Base-by-base conservation (phyloP, 2,329 filamentous ascomycete species). In the Emergomyces orientalis region DNA sequence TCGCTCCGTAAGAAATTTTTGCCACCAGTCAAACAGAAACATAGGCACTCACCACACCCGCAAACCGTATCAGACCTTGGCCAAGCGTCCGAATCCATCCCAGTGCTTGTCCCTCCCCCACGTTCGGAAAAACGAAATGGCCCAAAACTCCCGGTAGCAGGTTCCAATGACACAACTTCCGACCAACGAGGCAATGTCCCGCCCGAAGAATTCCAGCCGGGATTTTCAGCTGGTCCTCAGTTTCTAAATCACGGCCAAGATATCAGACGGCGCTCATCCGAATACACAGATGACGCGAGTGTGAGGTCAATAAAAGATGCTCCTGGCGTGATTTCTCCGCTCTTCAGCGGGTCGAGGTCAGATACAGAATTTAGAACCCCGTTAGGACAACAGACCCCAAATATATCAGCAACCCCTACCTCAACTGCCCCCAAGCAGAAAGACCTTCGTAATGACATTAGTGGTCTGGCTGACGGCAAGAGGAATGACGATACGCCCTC, bases 21-120 rank as follows among this genome's bases (percentile, higher is more conserved):
- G 25, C 39, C 39, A 25, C 30, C 5, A 39, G 45, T 49, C 60
- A 57, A 59, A 64, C 27, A 59, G 61, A 51, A 34, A 54, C 27
- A 37, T 1, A 27, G 45, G 2, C 39, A 25, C 60, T 59, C 22
- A 59, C 60, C 25, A 25, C 14, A 43, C 43, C 34, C 63, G 61
- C 51, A 62, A 19, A 62, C 67, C 13, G 69, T 71, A 32, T 69
- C 62, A 17, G 68, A 71, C 64, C 59, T 63, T 30, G 69, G 69
- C 11, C 69, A 70, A 62, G 67, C 66, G 6, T 65, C 62, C 25
- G 66, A 67, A 32, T 62, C 62, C 2, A 41, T 62, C 3, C 56
- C 30, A 34, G 45, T 52, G 17, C 32, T 52, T 30, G 59, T 19
- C 14, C 59, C 27, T 59, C 37, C 37, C 25, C 56, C 25, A 45